Conservation (phyloP, 768 basidiomycete genomes). For the Collybiopsis confluens region DNA sequence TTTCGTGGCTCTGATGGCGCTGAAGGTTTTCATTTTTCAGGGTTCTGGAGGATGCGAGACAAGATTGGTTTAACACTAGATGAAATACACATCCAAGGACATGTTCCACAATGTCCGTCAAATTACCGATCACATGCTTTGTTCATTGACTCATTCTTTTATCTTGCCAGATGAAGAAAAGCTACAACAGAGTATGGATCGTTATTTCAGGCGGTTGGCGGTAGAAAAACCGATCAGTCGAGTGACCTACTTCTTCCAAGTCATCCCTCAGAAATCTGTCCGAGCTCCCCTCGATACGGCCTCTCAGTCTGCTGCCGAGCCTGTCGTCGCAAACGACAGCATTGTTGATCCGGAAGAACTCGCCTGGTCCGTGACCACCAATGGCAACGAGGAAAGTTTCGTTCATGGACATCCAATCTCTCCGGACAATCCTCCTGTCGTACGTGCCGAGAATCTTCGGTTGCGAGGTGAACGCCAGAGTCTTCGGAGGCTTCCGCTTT, state of each 20-base stretch:
- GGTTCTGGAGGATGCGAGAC: slow-evolving; percentile 73
- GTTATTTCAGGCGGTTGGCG: slow-evolving; percentile 65
- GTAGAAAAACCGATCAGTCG: slow-evolving; percentile 68
- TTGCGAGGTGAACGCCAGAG: slow-evolving; percentile 66
- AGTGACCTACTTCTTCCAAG: slow-evolving; percentile 59
- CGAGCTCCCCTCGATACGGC: slow-evolving; percentile 10
- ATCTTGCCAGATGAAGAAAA: slow-evolving; percentile 35
- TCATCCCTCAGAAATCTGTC: slow-evolving; percentile 26
- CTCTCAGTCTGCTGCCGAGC: slow-evolving; percentile 9
- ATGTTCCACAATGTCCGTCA: slow-evolving; percentile 68
- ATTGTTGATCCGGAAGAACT: slow-evolving; percentile 60
- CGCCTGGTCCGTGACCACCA: slow-evolving; percentile 54
- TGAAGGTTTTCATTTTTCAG: slow-evolving; percentile 26
- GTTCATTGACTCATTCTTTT: background rate
- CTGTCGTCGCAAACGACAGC: slow-evolving; percentile 15
- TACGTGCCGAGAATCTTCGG: slow-evolving; percentile 38
- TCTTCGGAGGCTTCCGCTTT: slow-evolving; percentile 55
- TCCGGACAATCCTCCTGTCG: slow-evolving; percentile 5
- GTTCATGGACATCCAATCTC: slow-evolving; percentile 21
- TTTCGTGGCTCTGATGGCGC: background rate
- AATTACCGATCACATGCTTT: background rate
- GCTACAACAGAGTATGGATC: slow-evolving; percentile 58
- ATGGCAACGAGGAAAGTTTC: slow-evolving; percentile 49
- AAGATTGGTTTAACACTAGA: slow-evolving; percentile 71
- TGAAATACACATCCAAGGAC: slow-evolving; percentile 65